Conservation (phyloP, 2,329 filamentous ascomycete genomes). For the Fusarium mexicanum region DNA sequence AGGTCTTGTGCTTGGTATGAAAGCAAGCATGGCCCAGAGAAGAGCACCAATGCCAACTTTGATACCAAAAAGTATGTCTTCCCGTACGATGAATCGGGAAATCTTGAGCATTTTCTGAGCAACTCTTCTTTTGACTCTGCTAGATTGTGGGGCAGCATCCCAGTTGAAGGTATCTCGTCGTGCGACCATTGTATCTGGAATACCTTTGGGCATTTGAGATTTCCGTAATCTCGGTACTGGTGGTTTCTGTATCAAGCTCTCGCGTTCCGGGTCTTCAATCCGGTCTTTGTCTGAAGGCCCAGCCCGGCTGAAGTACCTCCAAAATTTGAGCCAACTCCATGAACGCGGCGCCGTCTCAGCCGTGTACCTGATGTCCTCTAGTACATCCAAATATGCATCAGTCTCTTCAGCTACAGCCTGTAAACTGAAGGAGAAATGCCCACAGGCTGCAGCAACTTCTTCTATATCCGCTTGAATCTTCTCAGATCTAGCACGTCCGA, state of each 20-base stretch:
- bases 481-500: constrained; percentile 73
- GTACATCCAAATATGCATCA: constrained; percentile 79
- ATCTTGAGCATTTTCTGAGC: constrained; percentile 59
- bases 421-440: constrained; percentile 93
- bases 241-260: constrained; percentile 52
- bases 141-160: constrained; percentile 62
- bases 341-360: constrained; percentile 69
- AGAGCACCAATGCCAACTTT: constrained; percentile 94
- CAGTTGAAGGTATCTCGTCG: constrained; percentile 65
- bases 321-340: constrained; percentile 90
- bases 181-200: constrained; percentile 62
- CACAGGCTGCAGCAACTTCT: constrained; percentile 96
- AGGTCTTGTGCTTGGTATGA: constrained; percentile 79
- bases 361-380: constrained; percentile 84
- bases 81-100: constrained; percentile 60
- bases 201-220: constrained; percentile 65
- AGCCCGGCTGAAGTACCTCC: constrained; percentile 56
- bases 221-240: constrained; percentile 60
- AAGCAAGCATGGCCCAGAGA: constrained; percentile 89
- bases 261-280: constrained; percentile 54
- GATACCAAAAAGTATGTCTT: constrained; percentile 79
- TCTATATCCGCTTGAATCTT: constrained; percentile 92
- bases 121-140: constrained; percentile 53
- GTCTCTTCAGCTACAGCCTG: constrained; percentile 92
- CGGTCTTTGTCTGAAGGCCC: constrained; percentile 10